Evolutionary conservation across 192 early-diverging fungal genomes (phyloP).

Genomic region (Chytriomyces hyalinus): DNA sequence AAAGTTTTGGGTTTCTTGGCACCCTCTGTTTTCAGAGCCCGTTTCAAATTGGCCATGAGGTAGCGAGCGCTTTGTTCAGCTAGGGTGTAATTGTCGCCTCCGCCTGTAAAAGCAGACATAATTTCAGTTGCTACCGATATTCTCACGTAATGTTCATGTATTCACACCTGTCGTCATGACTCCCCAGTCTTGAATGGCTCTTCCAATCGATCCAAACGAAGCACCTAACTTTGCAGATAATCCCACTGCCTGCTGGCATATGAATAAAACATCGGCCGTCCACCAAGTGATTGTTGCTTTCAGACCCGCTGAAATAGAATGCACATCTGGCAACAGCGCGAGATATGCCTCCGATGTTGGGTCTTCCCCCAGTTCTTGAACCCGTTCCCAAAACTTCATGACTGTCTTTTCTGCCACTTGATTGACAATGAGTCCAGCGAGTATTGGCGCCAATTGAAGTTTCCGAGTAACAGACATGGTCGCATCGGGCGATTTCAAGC

Average conservation of each 20-base stretch:
- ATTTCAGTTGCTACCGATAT: neutral
- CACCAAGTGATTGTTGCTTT: conserved; percentile 34
- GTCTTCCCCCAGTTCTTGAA: conserved; percentile 16
- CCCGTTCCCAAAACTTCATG: conserved; percentile 3
- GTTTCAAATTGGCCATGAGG: neutral
- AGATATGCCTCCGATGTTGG: conserved; percentile 15
- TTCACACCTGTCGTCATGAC: conserved; percentile 58
- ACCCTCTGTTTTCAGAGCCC: neutral
- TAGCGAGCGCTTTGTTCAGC: conserved; percentile 51
- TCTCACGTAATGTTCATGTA: neutral
- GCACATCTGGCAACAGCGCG: conserved; percentile 17
- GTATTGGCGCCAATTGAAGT: neutral
- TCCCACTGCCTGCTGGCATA: conserved; percentile 15
- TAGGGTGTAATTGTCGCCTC: conserved; percentile 56
- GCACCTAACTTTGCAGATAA: neutral
- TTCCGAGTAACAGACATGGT: neutral
- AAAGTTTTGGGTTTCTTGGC: neutral
- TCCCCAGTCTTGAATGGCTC: conserved; percentile 64
- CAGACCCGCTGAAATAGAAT: conserved; percentile 28
- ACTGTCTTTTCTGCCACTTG: conserved; percentile 1
- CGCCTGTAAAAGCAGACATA: conserved; percentile 24
- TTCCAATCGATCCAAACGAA: conserved; percentile 44
- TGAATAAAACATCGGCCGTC: conserved; percentile 11
- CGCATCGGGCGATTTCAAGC: conserved; percentile 46
- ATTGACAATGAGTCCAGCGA: conserved; percentile 1